A percentile compares a stretch with the other conserved stretches of the same genome.
Conservation (phyloP, 805 yeast genomes). For the Candida succiphila region DNA sequence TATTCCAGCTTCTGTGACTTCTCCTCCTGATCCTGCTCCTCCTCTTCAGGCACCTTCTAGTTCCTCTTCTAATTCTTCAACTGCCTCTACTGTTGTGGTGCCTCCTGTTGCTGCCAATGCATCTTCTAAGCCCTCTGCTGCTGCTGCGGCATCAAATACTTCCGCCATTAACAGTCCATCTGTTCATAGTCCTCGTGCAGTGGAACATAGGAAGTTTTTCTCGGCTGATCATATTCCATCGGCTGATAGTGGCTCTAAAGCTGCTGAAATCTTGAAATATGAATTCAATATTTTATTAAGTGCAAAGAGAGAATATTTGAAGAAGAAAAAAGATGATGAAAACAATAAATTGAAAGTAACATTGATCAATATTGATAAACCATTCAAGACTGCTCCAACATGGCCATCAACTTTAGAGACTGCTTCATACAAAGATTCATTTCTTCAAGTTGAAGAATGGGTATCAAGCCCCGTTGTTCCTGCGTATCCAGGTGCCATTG, state of each 20-base stretch:
- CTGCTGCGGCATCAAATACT: conserved; percentile 1
- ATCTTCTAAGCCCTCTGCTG: background rate
- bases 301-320: conserved; percentile 25
- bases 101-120: too few relatives aligned
- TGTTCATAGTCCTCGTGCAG: conserved; percentile 9
- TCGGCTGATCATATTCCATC: conserved; percentile 27
- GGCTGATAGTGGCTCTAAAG: conserved; percentile 4
- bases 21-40: background rate
- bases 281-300: conserved; percentile 46
- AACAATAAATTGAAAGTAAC: background rate
- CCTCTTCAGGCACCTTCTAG: background rate
- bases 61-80: background rate
- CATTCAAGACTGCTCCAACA: conserved; percentile 69
- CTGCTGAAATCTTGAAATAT: conserved; percentile 25
- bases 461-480: too few relatives aligned
- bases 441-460: conserved; percentile 30
- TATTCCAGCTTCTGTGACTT: conserved; percentile 6
- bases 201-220: conserved; percentile 22
- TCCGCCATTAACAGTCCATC: background rate
- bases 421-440: conserved; percentile 43
- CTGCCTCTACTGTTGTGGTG: background rate
- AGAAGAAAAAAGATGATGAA: conserved; percentile 14
- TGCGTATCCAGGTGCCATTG: too few relatives aligned
- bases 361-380: conserved; percentile 40
- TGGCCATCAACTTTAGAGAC: conserved; percentile 48